Conservation (phyloP, 768 basidiomycete genomes). For the Boletus eberwhitei region DNA sequence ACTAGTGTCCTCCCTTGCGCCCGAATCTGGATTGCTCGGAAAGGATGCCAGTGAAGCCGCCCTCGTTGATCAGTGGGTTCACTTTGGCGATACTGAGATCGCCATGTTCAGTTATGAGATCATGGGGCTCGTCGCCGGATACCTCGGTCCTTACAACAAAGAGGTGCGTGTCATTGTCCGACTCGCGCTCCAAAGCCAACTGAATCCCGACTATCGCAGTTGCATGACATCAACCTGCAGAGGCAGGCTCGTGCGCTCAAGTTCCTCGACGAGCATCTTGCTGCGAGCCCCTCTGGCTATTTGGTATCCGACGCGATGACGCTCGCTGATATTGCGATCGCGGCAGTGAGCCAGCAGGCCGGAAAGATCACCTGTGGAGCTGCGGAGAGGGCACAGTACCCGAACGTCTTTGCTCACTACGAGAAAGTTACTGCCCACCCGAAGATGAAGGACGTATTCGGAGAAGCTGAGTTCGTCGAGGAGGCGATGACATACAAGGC, state of each 20-base stretch:
- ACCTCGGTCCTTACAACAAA: conserved; percentile 24
- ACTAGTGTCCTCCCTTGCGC: conserved; percentile 25
- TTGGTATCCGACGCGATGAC: conserved; percentile 24
- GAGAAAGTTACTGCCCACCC: conserved; percentile 19
- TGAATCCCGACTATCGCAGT: conserved; percentile 3
- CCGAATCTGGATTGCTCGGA: conserved; percentile 26
- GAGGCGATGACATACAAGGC: conserved; percentile 10
- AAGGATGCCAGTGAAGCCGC: conserved; percentile 21
- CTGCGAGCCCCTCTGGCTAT: conserved; percentile 16
- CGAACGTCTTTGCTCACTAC: conserved; percentile 25
- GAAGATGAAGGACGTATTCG: conserved; percentile 18
- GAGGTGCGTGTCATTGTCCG: conserved; percentile 6
- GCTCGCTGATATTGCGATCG: conserved; percentile 27
- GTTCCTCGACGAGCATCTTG: conserved; percentile 26
- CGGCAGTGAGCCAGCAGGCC: conserved; percentile 21
- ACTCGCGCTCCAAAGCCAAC: neutral
- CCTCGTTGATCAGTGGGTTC: conserved; percentile 32
- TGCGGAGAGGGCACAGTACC: conserved; percentile 26
- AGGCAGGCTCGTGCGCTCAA: conserved; percentile 23
- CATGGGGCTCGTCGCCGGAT: conserved; percentile 14
- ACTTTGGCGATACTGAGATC: conserved; percentile 29
- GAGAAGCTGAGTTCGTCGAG: conserved; percentile 18
- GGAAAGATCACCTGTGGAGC: conserved; percentile 24
- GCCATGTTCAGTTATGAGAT: conserved; percentile 19
- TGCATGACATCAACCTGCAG: conserved; percentile 13